phyloP scores from a whole-genome alignment of 495 filamentous ascomycete species.

The Massariosphaeria phaeospora region DNA sequence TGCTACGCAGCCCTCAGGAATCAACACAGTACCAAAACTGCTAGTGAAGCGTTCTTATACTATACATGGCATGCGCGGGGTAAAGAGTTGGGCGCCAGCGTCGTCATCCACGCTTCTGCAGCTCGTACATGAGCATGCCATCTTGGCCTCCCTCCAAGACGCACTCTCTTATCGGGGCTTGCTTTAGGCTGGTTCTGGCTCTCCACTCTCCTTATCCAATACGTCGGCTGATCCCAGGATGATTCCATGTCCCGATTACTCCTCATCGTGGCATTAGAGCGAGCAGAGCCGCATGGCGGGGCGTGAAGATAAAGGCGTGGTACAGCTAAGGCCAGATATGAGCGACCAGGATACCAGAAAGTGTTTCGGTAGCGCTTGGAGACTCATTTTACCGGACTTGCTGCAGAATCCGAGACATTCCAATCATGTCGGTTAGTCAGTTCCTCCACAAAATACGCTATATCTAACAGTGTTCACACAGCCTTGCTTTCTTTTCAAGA shows the following conservation, averaged over 20 bases:
- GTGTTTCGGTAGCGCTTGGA: neutral
- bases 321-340: neutral
- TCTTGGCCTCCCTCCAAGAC: conserved; percentile 1
- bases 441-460: neutral
- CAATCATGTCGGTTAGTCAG: conserved; percentile 18
- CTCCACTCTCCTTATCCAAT: conserved; percentile 11
- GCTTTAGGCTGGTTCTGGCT: conserved; percentile 10
- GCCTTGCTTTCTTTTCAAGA: conserved; percentile 19
- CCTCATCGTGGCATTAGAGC: no score
- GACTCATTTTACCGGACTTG: neutral
- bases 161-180: conserved; percentile 25
- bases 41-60: neutral
- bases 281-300: conserved; percentile 26
- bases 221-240: conserved; percentile 18
- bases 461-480: neutral
- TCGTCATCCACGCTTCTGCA: conserved; percentile 13
- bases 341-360: neutral
- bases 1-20: neutral
- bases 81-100: conserved; percentile 13
- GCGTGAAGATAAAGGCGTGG: conserved; percentile 9
- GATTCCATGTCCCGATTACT: no score
- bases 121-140: conserved; percentile 19
- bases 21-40: neutral
- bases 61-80: conserved; percentile 12
- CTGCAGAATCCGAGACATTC: neutral